Evolutionary conservation across 805 yeast species (phyloP), one percentile per base, ranked within the genome.

Genomic region (Zygosaccharomyces pseudorouxii): DNA sequence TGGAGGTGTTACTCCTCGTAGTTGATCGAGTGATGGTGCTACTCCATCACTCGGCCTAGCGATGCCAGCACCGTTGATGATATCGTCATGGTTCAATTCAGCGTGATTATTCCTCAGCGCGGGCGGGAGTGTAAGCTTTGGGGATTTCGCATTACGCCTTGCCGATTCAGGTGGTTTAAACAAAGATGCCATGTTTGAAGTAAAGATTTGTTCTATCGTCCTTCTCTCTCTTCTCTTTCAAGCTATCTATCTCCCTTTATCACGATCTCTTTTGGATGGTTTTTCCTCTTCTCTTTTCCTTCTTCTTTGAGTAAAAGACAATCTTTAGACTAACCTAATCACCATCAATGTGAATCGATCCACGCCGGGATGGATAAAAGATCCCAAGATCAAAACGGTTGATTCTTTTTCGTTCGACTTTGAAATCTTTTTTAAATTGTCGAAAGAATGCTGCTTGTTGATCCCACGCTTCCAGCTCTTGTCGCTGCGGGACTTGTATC

Each of bases 41-140:
- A 10, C 11, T 12, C 23, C 44, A 29, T 41, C 16, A 14, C 44
- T 16, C 19, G 44, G 23, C 10, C 23, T 39, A 12, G 29, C 42
- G 30, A 38, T 28, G 30, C 31, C 23, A 44, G 29, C 45, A 50
- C 43, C 31, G 45, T 47, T 22, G 49, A 45, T 48, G 10, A 49
- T 54, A 16, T 33, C 37, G 20, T 33, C 19, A 16, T 16, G 37
- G 14, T 18, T 33, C 37, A 33, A 33, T 33, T 33, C 37, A 33
- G 37, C 20, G 10, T 33, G 37, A 38, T 60, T 47, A 43, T 54
- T 55, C 33, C 62, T 62, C 7, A 62, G 41, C 6, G 65, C 48
- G 4, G 68, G 61, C 12, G 80, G 78, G 18, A 76, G 70, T 29
- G 71, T 71, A 38, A 75, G 57, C 36, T 70, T 63, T 28, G 79